Evolutionary conservation across 176 grass and related monocot genomes (phyloP).

Genomic region (Urochloa ruziziensis): DNA sequence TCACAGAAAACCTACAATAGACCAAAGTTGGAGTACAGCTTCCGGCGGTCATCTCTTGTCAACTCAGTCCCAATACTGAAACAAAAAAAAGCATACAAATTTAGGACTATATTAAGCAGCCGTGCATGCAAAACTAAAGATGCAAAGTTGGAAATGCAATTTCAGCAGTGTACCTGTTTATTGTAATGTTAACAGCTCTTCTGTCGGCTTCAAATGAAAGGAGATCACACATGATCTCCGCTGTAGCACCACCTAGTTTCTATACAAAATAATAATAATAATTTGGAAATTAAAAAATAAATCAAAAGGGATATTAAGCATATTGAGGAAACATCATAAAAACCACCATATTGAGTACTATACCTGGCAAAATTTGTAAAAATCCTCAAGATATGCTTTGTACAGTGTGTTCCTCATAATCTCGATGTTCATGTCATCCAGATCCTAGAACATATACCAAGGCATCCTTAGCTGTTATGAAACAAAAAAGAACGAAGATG

Average conservation of each 20-base stretch:
- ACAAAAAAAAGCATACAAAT: slow-evolving; percentile 25
- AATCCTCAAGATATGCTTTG: slow-evolving; percentile 99
- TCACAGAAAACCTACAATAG: slow-evolving; percentile 65
- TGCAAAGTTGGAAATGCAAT: slow-evolving; percentile 7
- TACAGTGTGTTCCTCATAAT: slow-evolving; percentile 99
- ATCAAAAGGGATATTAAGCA: slow-evolving; percentile 2
- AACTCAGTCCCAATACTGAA: slow-evolving; percentile 93
- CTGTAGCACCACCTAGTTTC: slow-evolving; percentile 96
- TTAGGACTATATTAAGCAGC: slow-evolving; percentile 4
- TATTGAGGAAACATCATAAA: not conserved
- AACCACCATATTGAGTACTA: not conserved
- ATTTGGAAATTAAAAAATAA: slow-evolving; percentile 4
- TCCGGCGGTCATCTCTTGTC: slow-evolving; percentile 95
- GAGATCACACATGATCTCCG: slow-evolving; percentile 97
- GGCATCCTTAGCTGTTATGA: not conserved
- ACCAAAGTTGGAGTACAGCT: slow-evolving; percentile 96
- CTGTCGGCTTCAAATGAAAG: slow-evolving; percentile 98
- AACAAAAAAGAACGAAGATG: not conserved
- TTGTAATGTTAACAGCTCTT: slow-evolving; percentile 97
- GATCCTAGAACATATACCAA: slow-evolving; percentile 64
- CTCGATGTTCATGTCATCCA: slow-evolving; percentile 99
- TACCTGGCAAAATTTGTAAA: slow-evolving; percentile 91
- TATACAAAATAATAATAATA: slow-evolving; percentile 38
- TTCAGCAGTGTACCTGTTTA: slow-evolving; percentile 62
- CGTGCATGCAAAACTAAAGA: not conserved